Evolutionary conservation across 2,329 filamentous ascomycete species (phyloP), one percentile per base, ranked within the genome.

Genomic region (Venturia aucupariae): DNA sequence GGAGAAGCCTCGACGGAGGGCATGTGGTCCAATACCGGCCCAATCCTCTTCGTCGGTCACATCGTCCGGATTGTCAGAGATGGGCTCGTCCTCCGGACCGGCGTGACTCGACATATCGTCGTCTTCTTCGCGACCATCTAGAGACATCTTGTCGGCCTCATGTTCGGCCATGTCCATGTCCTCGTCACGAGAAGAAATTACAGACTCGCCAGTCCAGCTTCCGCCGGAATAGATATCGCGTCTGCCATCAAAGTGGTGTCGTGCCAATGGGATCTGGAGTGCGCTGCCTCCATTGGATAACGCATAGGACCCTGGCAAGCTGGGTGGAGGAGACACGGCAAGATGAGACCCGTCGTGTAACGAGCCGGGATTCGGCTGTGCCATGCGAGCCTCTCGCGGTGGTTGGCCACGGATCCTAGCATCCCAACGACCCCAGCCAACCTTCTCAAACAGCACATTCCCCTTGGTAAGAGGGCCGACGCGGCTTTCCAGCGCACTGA

Each of bases 381-480:
- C 46, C 64, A 63, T 46, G 42, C 54, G 62, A 32, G 41, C 65
- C 42, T 79, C 74, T 67, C 81, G 79, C 67, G 78, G 70, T 54
- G 82, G 78, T 67, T 90, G 84, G 64, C 87, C 90, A 70, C 86
- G 86, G 73, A 85, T 82, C 73, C 86, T 86, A 67, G 92, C 94
- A 75, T 95, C 90, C 93, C 93, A 99, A 69, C 92, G 86, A 66
- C 94, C 94, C 93, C 93, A 97, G 72, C 93, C 93, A 66, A 97
- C 91, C 81, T 97, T 97, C 75, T 95, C 90, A 73, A 96, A 97
- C 72, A 88, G 83, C 71, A 94, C 87, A 69, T 90, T 87, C 68
- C 87, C 87, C 67, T 87, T 81, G 67, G 83, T 73, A 60, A 81
- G 82, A 64, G 81, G 82, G 59, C 78, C 81, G n/a, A 80, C 80